phyloP scores from a whole-genome alignment of 1,284 basidiomycete species.

The Tilletia walkeri region DNA sequence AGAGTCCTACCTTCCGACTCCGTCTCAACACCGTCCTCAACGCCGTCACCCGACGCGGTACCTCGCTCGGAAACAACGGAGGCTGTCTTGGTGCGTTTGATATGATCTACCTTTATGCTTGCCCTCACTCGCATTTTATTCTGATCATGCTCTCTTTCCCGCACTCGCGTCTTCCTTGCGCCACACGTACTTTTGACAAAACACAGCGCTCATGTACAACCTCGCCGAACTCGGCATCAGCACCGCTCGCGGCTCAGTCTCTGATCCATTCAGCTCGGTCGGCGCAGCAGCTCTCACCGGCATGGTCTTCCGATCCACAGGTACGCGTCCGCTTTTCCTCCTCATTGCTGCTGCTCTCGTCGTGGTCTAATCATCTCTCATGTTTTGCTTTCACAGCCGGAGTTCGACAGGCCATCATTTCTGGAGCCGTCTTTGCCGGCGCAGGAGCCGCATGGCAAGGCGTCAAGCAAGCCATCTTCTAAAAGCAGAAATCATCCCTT shows the following conservation, averaged over 20 bases:
- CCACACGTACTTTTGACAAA: background rate
- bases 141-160: no score
- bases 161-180: background rate
- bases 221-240: constrained; percentile 92
- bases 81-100: constrained; percentile 78
- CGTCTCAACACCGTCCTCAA: constrained; percentile 96
- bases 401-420: constrained; percentile 78
- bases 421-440: constrained; percentile 82
- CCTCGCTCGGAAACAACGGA: constrained; percentile 96
- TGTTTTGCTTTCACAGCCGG: constrained; percentile 66
- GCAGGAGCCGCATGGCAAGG: constrained; percentile 87
- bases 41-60: constrained; percentile 91
- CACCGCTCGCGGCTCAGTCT: constrained; percentile 73
- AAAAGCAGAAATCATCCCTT: constrained; percentile 12
- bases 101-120: background rate
- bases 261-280: constrained; percentile 88
- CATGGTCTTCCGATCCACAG: constrained; percentile 87
- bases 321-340: constrained; percentile 60
- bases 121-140: background rate
- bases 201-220: constrained; percentile 90
- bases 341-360: no score
- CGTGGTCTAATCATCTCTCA: no score
- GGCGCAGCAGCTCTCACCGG: constrained; percentile 87
- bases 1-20: constrained; percentile 64
- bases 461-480: constrained; percentile 70